These are phyloP conservation scores for Lepidopterella palustris DNA, from an alignment of 495 filamentous ascomycete genomes.

Conservation along the genomic window DNA sequence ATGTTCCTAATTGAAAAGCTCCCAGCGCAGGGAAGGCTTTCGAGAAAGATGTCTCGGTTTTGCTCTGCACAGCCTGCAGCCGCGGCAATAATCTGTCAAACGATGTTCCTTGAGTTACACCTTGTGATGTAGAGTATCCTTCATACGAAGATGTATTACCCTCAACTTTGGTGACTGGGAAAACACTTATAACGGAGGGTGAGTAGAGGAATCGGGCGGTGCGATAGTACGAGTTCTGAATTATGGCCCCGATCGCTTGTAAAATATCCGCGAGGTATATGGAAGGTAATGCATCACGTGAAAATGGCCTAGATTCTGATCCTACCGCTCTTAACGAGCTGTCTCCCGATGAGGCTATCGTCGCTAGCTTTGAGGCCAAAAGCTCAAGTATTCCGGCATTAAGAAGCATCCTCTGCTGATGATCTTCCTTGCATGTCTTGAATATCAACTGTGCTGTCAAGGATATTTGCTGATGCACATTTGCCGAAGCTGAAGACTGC, in stretches of 20 bases:
- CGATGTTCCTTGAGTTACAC: slow-evolving; percentile 1
- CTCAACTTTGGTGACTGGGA: slow-evolving; percentile 6
- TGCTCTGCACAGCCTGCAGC: slow-evolving; percentile 30
- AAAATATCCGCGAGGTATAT: slow-evolving; percentile 63
- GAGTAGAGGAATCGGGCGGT: slow-evolving; percentile 73
- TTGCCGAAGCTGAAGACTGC: slow-evolving; percentile 45
- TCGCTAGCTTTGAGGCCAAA: slow-evolving; percentile 68
- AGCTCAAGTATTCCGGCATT: slow-evolving; percentile 69
- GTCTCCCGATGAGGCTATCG: slow-evolving; percentile 61
- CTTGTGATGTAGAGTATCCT: slow-evolving; percentile 7
- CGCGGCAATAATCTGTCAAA: slow-evolving; percentile 34
- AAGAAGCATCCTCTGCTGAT: slow-evolving; percentile 62
- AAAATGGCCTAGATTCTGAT: slow-evolving; percentile 37
- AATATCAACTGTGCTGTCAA: slow-evolving; percentile 62
- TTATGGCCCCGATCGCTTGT: slow-evolving; percentile 73
- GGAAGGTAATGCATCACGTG: slow-evolving; percentile 42
- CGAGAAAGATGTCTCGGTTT: slow-evolving; percentile 25
- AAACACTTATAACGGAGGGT: slow-evolving; percentile 55
- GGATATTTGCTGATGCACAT: slow-evolving; percentile 60
- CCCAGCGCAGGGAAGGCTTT: slow-evolving; percentile 54
- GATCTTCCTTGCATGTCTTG: slow-evolving; percentile 60
- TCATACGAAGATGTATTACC: slow-evolving; percentile 1
- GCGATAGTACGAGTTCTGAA: slow-evolving; percentile 70
- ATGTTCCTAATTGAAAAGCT: slow-evolving; percentile 16
- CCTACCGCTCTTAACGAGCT: slow-evolving; percentile 50